Evolutionary conservation across 1,284 basidiomycete species (phyloP).

Genomic region (Melanopsichium pennsylvanicum): DNA sequence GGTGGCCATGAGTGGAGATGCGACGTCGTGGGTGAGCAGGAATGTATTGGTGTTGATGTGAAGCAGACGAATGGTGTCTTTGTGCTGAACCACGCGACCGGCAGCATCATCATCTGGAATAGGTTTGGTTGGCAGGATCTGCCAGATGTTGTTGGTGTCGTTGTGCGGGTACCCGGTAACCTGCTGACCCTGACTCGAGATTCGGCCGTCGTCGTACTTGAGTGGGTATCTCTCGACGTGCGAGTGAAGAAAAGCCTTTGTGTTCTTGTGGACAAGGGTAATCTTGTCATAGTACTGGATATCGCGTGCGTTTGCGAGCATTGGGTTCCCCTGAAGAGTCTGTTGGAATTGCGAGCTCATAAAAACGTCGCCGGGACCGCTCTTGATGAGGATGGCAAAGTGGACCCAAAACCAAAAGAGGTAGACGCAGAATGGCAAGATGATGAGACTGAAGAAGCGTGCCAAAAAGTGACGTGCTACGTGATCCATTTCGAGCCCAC

Average conservation of each 20-base stretch:
- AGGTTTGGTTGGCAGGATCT: slow-evolving; percentile 85
- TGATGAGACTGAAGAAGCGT: slow-evolving; percentile 83
- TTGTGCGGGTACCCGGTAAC: slow-evolving; percentile 96
- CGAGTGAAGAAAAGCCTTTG: slow-evolving; percentile 91
- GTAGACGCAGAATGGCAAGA: slow-evolving; percentile 87
- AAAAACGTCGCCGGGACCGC: slow-evolving; percentile 92
- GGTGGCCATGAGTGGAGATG: slow-evolving; percentile 93
- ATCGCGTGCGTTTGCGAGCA: slow-evolving; percentile 87
- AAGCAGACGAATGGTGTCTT: slow-evolving; percentile 86
- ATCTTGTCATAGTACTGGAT: slow-evolving; percentile 91
- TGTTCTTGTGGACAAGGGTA: slow-evolving; percentile 87
- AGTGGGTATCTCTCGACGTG: slow-evolving; percentile 89
- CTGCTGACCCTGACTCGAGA: slow-evolving; percentile 96
- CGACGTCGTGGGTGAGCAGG: slow-evolving; percentile 95
- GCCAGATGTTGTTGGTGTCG: slow-evolving; percentile 95
- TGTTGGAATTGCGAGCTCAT: slow-evolving; percentile 99
- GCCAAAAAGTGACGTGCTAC: slow-evolving; percentile 89
- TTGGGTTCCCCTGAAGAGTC: slow-evolving; percentile 88
- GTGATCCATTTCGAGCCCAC: slow-evolving; percentile 75
- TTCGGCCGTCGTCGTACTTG: slow-evolving; percentile 93
- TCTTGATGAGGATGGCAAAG: slow-evolving; percentile 86
- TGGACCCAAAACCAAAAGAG: slow-evolving; percentile 96
- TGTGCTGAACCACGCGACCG: slow-evolving; percentile 85
- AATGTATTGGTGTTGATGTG: slow-evolving; percentile 85
- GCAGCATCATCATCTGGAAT: slow-evolving; percentile 73